Conservation (phyloP, 345 rosid genomes). For the Viola odorata region DNA sequence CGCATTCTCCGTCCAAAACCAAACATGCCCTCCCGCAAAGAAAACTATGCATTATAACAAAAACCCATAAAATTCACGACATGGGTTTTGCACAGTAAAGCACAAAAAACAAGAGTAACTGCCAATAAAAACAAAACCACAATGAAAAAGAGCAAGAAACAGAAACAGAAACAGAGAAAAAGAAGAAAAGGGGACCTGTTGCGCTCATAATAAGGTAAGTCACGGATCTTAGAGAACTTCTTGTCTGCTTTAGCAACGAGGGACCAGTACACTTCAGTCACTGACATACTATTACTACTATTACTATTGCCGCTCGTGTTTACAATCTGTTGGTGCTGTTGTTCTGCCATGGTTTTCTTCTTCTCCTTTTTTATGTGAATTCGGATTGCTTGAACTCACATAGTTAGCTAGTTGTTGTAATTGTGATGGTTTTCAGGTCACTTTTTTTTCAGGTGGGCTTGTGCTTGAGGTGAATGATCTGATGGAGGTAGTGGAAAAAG, state of each 20-base stretch:
- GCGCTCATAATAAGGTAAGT: slow-evolving; percentile 91
- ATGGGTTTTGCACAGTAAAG: too few species aligned
- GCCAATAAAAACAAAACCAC: neutral
- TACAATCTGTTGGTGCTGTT: slow-evolving; percentile 11
- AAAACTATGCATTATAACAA: too few species aligned
- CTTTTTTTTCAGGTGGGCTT: neutral
- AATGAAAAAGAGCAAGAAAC: neutral
- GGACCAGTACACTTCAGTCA: slow-evolving; percentile 86
- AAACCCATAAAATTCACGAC: too few species aligned
- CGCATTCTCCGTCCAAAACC: too few species aligned
- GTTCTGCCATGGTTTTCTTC: slow-evolving; percentile 6
- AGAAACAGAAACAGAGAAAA: neutral
- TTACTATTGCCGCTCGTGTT: slow-evolving; percentile 5
- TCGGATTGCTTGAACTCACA: neutral
- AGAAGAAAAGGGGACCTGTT: slow-evolving; percentile 45
- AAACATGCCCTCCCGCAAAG: too few species aligned
- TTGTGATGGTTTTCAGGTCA: neutral
- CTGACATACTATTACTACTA: slow-evolving; percentile 41
- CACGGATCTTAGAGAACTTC: slow-evolving; percentile 96
- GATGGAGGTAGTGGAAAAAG: too few species aligned
- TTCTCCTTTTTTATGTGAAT: neutral
- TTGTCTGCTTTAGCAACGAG: slow-evolving; percentile 92
- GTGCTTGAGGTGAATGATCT: neutral
- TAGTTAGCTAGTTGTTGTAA: neutral
- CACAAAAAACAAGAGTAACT: neutral